Conservation (phyloP, 129 eudicot species). For the Dittrichia graveolens region DNA sequence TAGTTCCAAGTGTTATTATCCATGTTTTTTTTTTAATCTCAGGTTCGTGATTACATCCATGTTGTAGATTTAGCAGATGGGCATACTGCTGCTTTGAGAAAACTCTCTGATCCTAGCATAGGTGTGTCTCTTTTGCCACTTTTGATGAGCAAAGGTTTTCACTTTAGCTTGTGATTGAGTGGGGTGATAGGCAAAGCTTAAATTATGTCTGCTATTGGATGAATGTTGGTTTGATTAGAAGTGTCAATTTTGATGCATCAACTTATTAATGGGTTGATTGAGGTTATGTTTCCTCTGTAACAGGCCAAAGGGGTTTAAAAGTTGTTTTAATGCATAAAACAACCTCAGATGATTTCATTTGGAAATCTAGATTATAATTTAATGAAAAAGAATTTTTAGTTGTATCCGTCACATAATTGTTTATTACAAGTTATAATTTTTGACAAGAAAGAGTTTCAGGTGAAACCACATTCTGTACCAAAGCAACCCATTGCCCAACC, state of each 20-base stretch:
- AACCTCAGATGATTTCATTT: too few relatives aligned
- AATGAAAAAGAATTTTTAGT: too few relatives aligned
- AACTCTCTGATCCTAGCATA: conserved; percentile 64
- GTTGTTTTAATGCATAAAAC: too few relatives aligned
- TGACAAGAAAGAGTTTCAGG: too few relatives aligned
- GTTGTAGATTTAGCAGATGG: conserved; percentile 97
- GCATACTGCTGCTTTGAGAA: conserved; percentile 80
- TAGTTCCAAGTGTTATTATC: background rate
- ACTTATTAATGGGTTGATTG: background rate
- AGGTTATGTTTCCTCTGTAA: too few relatives aligned
- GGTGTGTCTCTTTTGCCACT: conserved; percentile 38
- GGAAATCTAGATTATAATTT: too few relatives aligned
- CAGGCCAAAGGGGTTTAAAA: too few relatives aligned
- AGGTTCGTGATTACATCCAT: conserved; percentile 97
- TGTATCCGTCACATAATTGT: too few relatives aligned
- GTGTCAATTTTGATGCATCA: background rate
- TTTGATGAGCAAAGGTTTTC: background rate
- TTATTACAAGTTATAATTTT: too few relatives aligned
- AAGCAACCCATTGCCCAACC: too few relatives aligned
- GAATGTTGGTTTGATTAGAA: background rate
- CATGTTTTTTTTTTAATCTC: conserved; percentile 14
- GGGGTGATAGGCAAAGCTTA: background rate
- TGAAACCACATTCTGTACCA: too few relatives aligned
- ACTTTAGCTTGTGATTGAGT: too few relatives aligned
- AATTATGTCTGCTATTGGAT: background rate